Percentiles rank a stretch among this genome's conserved stretches.
phyloP scores from a whole-genome alignment of 2,329 filamentous ascomycete species.

The Fusarium nisikadoi region DNA sequence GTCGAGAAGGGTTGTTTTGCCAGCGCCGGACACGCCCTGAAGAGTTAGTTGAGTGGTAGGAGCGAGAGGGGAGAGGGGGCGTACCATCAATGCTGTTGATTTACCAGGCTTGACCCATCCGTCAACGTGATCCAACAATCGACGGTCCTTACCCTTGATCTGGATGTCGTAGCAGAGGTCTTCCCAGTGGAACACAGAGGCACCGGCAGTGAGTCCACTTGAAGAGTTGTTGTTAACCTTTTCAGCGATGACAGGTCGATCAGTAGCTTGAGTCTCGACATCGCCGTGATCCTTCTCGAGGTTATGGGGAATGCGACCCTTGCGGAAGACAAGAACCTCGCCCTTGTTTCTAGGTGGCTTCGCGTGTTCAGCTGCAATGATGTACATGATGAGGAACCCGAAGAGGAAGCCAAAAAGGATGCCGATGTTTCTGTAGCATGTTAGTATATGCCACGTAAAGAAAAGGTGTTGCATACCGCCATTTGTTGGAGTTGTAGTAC shows the following conservation, averaged over 20 bases:
- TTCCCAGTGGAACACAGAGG: constrained; percentile 73
- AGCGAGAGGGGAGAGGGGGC: accelerated
- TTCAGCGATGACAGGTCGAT: constrained; percentile 26
- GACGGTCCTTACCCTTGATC: constrained; percentile 72
- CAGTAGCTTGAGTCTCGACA: constrained; percentile 44
- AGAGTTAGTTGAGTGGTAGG: neutral
- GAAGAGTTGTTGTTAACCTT: constrained; percentile 17
- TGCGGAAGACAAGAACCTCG: constrained; percentile 74
- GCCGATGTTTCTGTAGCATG: constrained; percentile 67
- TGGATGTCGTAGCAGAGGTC: constrained; percentile 71
- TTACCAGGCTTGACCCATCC: constrained; percentile 83
- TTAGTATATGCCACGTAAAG: accelerated
- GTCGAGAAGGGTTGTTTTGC: constrained; percentile 80
- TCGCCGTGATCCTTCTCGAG: constrained; percentile 59
- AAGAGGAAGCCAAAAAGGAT: constrained; percentile 73
- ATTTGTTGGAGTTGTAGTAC: constrained; percentile 68
- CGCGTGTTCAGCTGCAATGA: constrained; percentile 72
- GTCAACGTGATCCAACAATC: constrained; percentile 76
- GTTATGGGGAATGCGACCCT: constrained; percentile 65
- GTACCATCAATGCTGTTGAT: constrained; percentile 63
- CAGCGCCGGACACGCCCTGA: constrained; percentile 74
- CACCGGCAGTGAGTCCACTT: constrained; percentile 8
- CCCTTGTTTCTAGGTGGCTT: constrained; percentile 70
- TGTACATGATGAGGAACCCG: constrained; percentile 71
- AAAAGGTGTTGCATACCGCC: constrained; percentile 49